Evolutionary conservation across 371 early-diverging fungal species (phyloP).

Genomic region (Edhazardia aedis): DNA sequence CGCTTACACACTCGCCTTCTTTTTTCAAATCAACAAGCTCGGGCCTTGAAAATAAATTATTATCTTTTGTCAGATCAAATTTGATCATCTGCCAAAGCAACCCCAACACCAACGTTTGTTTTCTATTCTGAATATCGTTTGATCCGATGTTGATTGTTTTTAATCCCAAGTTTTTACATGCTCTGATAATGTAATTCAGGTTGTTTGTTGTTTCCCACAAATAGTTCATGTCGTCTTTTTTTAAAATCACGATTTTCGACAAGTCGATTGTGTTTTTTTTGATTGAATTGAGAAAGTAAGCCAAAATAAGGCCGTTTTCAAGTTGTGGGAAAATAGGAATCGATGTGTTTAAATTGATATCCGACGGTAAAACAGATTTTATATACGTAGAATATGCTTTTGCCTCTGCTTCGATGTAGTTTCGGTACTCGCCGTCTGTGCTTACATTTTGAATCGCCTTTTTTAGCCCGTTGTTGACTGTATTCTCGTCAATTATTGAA

Average conservation of each 20-base stretch:
- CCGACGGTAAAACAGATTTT: not conserved
- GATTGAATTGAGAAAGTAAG: not conserved
- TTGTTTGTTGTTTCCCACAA: constrained; percentile 83
- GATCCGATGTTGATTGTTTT: constrained; percentile 68
- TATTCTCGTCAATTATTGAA: too few relatives aligned
- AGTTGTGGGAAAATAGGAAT: not conserved
- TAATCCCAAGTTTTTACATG: constrained; percentile 83
- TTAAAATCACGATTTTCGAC: not conserved
- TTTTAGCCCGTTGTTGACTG: too few relatives aligned
- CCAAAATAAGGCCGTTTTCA: constrained; percentile 5
- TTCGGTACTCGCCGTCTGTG: too few relatives aligned
- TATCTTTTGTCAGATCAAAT: constrained; percentile 62
- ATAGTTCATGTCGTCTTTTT: constrained; percentile 15
- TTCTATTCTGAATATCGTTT: constrained; percentile 66
- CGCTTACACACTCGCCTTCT: constrained; percentile 64
- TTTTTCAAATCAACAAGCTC: constrained; percentile 74
- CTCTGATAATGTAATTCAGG: constrained; percentile 77
- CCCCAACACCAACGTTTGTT: constrained; percentile 72
- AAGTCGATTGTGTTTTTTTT: not conserved
- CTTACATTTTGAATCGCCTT: too few relatives aligned
- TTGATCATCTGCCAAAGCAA: constrained; percentile 89
- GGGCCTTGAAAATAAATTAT: constrained; percentile 76
- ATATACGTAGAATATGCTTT: not conserved
- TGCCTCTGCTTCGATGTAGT: too few relatives aligned
- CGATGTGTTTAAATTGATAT: not conserved